Conservation (phyloP, 2,329 filamentous ascomycete genomes). For the Dactylellina leptospora region DNA sequence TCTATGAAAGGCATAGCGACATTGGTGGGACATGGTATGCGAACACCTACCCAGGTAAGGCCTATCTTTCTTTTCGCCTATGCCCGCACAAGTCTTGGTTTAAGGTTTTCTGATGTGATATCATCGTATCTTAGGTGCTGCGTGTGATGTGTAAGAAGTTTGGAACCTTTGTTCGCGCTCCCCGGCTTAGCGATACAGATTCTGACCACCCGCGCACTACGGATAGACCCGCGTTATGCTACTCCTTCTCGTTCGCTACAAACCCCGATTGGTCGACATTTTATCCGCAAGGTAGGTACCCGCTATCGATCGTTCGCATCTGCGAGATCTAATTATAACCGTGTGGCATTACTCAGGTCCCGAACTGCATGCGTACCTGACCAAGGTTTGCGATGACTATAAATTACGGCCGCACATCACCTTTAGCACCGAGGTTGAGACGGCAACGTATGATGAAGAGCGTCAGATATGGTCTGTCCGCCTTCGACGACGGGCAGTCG, state of each 20-base stretch:
- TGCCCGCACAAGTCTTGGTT: not conserved
- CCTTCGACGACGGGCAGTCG: constrained; percentile 65
- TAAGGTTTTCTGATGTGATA: not conserved
- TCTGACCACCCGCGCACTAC: not conserved
- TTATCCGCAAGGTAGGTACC: constrained; percentile 59
- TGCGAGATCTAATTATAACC: not conserved
- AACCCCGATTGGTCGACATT: constrained; percentile 66
- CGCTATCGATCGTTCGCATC: not conserved
- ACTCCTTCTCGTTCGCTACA: constrained; percentile 68
- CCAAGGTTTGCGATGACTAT: constrained; percentile 66
- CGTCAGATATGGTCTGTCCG: constrained; percentile 68
- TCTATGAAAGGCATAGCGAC: constrained; percentile 69
- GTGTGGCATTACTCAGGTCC: constrained; percentile 58
- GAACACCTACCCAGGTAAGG: constrained; percentile 69
- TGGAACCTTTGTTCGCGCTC: not conserved
- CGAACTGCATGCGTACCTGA: constrained; percentile 66
- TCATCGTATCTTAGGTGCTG: constrained; percentile 58
- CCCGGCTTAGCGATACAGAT: constrained; percentile 52
- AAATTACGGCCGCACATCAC: constrained; percentile 68
- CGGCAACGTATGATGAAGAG: constrained; percentile 65
- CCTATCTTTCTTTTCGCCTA: not conserved
- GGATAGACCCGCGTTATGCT: constrained; percentile 67
- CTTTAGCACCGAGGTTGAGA: constrained; percentile 67
- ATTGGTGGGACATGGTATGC: constrained; percentile 73
- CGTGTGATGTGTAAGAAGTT: constrained; percentile 65